Percentiles rank a stretch among this genome's conserved stretches.
phyloP scores from a whole-genome alignment of 2,329 filamentous ascomycete species.

The Aspergillus pseudotamarii region DNA sequence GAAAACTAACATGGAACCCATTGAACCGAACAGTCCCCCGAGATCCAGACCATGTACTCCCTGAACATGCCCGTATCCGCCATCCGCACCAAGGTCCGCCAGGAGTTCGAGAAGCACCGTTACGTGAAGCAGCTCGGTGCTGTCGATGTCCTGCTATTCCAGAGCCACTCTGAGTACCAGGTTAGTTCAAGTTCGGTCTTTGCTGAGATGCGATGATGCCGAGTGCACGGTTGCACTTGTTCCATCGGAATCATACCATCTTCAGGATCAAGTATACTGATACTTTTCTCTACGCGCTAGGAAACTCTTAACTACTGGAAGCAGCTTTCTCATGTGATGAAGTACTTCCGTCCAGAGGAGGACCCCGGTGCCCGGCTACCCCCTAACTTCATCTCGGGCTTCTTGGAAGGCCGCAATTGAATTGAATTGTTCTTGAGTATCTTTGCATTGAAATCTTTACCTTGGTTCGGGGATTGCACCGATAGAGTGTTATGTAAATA shows the following conservation, averaged over 20 bases:
- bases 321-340: conserved; percentile 91
- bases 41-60: conserved; percentile 97
- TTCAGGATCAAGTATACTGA: background rate
- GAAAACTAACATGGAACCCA: background rate
- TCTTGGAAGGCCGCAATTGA: conserved; percentile 77
- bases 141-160: conserved; percentile 85
- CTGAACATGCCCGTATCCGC: conserved; percentile 83
- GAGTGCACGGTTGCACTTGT: background rate
- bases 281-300: conserved; percentile 49
- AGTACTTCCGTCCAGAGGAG: conserved; percentile 91
- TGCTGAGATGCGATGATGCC: background rate
- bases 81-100: conserved; percentile 89
- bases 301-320: conserved; percentile 99
- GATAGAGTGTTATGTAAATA: conserved; percentile 41
- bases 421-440: conserved; percentile 20
- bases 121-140: conserved; percentile 87
- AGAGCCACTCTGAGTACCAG: conserved; percentile 94
- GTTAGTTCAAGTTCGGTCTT: conserved; percentile 50
- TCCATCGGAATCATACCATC: no score
- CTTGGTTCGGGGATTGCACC: conserved; percentile 19
- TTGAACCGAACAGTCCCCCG: conserved; percentile 70
- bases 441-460: conserved; percentile 23
- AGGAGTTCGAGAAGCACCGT: conserved; percentile 95
- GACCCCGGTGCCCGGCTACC: conserved; percentile 76
- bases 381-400: conserved; percentile 87